Evolutionary conservation across 768 basidiomycete genomes (phyloP), one percentile per base, ranked within the genome.

Genomic region (Asterophora lycoperdoides): DNA sequence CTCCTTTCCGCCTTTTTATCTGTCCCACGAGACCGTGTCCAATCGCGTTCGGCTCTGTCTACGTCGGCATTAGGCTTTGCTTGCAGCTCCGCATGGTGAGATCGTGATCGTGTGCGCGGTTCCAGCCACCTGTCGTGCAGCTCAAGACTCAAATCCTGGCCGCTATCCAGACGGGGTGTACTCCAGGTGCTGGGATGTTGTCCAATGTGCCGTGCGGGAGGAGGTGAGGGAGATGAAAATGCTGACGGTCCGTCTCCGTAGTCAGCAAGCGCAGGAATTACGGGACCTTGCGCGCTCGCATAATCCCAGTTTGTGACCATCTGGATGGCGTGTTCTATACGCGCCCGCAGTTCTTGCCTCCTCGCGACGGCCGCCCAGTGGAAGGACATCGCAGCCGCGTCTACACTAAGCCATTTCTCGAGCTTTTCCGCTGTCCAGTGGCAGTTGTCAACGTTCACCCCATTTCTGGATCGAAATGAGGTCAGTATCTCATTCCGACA

Each of bases 311-410:
- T 57, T 5, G 55, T 59, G 10, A 72, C 58, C 51, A 64, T 62
- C 29, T 59, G 47, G 17, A 84, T 72, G 2, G 83, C 83, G 51
- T 84, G 75, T n/a, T 63, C 61, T 49, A 87, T 79, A 14, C 78
- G 72, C 4, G 65, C 61, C 14, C 72, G 68, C 58, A 82, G 73
- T 48, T 76, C 71, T 14, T 66, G 64, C 47, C 71, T 66, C 56
- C 73, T 71, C 35, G 45, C 11, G 63, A 61, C 0, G 69, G 61
- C 23, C 75, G 72, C 54, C 80, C 86, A 0, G 55, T 56, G 1
- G 55, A 84, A 87, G 0, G 77, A 74, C 83, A 86, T 86, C 4
- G 82, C 73, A 70, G 76, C 80, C 55, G 84, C 86, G 13, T 77
- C 67, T 0, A 68, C 69, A 28, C 69, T 60, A 14, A 88, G 65